These are phyloP conservation scores for Hortaea werneckii DNA, from an alignment of 2,329 filamentous ascomycete genomes.

Conservation along the genomic window DNA sequence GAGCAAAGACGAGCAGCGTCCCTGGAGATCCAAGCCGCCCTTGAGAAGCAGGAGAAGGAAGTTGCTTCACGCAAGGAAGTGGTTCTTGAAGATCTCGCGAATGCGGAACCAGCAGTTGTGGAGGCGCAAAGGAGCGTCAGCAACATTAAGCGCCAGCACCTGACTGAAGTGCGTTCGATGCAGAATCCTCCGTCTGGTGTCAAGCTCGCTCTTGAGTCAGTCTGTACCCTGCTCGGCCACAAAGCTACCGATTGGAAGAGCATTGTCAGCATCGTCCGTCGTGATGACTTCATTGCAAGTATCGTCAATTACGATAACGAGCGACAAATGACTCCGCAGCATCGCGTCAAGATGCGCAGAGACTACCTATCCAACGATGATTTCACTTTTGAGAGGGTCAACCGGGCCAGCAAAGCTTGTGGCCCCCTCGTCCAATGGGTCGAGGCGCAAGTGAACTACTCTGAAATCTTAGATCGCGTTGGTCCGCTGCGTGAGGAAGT, in stretches of 20 bases:
- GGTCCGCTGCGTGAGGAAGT: constrained; percentile 90
- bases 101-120: constrained; percentile 82
- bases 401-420: constrained; percentile 91
- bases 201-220: constrained; percentile 85
- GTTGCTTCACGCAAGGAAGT: constrained; percentile 74
- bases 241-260: constrained; percentile 85
- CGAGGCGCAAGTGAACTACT: constrained; percentile 90
- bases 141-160: constrained; percentile 94
- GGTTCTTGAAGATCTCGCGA: constrained; percentile 77
- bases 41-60: constrained; percentile 83
- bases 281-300: constrained; percentile 93
- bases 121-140: constrained; percentile 93
- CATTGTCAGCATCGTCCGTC: constrained; percentile 77
- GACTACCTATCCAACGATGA: constrained; percentile 89
- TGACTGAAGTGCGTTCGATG: constrained; percentile 97
- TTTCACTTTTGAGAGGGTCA: constrained; percentile 93
- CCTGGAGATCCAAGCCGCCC: constrained; percentile 73
- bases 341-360: constrained; percentile 80
- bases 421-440: constrained; percentile 97
- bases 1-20: constrained; percentile 84
- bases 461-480: constrained; percentile 90
- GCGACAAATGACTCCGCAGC: constrained; percentile 75
- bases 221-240: constrained; percentile 87
- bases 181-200: constrained; percentile 83
- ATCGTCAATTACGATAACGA: constrained; percentile 98